Base-by-base conservation (phyloP, 2,329 filamentous ascomycete genomes). In the Bertia moriformis region DNA sequence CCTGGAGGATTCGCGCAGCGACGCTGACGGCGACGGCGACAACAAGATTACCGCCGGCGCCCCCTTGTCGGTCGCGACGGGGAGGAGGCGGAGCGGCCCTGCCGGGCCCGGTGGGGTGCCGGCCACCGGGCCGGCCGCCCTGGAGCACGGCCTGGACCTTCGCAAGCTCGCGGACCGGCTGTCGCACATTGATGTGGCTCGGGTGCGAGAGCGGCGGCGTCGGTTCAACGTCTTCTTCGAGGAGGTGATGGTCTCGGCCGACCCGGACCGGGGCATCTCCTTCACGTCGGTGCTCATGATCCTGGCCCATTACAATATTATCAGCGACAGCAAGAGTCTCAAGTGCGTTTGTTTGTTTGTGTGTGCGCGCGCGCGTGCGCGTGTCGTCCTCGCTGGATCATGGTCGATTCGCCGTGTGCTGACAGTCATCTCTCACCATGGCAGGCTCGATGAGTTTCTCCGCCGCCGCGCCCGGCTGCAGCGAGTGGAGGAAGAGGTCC, bases 261-360 rank as follows among this genome's bases (percentile, higher is more conserved):
- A 98, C 55, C 83, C 81, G 1, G 85, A 93, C 51, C 73, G 75
- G 45, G 91, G 91, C 38, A 93, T 98, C 43, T 81, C 84, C 1
- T 98, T 98, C 57, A 93, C 86, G 3, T 80, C 82, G 4, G 81
- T 95, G 17, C 68, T 98, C 38, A 91, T 98, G 82, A 93, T 93
- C 43, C 67, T 98, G 41, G 89, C 93, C 22, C 91, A 98, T 59
- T 93, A 96, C 68, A 98, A 96, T 52, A 87, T 98, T 52, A 98
- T 98, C 56, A 94, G 81, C 48, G 91, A 98, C 59, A 95, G 82
- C 64, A 95, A 95, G 67, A 93, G 87, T 58, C 64, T 98, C 52
- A n/a, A n/a, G n/a, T n/a, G n/a, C n/a, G n/a, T n/a, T 80, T 73
- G 79, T 83, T 63, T 54, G 64, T 58, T 36, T 35, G 18, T n/a